These are phyloP conservation scores for Nannizziopsis arthrosporioides DNA, from an alignment of 2,329 filamentous ascomycete genomes.

Conservation along the genomic window DNA sequence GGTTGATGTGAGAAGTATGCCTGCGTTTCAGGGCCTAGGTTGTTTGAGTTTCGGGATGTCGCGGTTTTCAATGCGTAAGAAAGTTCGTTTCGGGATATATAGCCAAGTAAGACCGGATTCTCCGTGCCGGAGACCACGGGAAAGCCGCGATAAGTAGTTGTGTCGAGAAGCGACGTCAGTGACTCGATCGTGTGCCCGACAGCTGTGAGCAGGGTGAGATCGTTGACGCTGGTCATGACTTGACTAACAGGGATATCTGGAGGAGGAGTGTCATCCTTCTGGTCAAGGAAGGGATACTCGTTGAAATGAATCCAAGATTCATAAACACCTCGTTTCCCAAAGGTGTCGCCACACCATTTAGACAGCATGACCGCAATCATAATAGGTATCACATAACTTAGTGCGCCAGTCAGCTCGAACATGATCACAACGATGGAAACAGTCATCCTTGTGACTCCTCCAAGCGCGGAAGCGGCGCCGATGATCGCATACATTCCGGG, in stretches of 20 bases:
- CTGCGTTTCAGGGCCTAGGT: constrained; percentile 58
- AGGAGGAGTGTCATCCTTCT: constrained; percentile 64
- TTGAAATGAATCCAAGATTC: constrained; percentile 96
- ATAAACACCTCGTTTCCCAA: constrained; percentile 87
- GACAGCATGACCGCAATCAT: constrained; percentile 98
- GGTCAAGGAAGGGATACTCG: constrained; percentile 90
- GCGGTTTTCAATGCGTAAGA: constrained; percentile 63
- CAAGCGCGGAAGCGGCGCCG: constrained; percentile 85
- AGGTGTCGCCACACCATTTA: constrained; percentile 96
- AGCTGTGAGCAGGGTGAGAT: constrained; percentile 76
- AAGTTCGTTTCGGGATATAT: constrained; percentile 86
- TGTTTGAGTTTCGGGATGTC: constrained; percentile 33
- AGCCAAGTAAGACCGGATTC: constrained; percentile 72
- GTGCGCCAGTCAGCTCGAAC: constrained; percentile 92
- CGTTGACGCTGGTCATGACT: constrained; percentile 86
- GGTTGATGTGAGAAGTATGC: constrained; percentile 77
- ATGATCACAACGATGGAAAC: constrained; percentile 98
- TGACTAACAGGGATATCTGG: constrained; percentile 77
- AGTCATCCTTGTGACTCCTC: constrained; percentile 89
- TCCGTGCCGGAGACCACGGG: constrained; percentile 72
- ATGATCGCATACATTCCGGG: constrained; percentile 95
- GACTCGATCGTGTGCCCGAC: constrained; percentile 75
- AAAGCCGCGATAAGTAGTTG: constrained; percentile 76
- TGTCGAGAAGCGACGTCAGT: constrained; percentile 57
- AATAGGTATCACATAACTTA: constrained; percentile 93